Evolutionary conservation across 306 rosid species (phyloP), one percentile per base, ranked within the genome.

Genomic region (Acacia crassicarpa): DNA sequence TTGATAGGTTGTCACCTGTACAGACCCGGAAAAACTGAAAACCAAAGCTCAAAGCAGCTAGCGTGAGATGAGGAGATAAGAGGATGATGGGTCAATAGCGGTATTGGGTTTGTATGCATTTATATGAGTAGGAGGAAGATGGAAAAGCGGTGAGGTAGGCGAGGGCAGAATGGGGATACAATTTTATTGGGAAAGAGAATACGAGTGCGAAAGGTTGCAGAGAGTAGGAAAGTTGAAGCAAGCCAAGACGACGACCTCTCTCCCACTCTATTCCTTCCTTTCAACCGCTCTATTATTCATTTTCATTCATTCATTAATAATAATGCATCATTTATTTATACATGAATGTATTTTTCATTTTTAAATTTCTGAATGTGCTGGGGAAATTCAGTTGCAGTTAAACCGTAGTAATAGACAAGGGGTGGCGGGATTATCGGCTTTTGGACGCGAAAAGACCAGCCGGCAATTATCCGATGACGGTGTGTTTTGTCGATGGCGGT

Each of bases 351-450:
- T 38, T 67, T 67, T 4, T 6, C 44, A 3, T 7, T 53, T 2
- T 22, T 3, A 11, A 23, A 59, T 59, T 25, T 11, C 8, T 9
- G 30, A 7, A 62, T 19, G 8, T 13, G 67, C 6, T 27, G 6
- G 68, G 79, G 19, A 44, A 35, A 20, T 53, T 32, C 51, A 20
- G 53, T 77, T 74, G 79, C 84, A 14, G 89, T 85, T 88, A 81
- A 72, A 69, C 72, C 79, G 89, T 86, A 78, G 80, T 87, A 87
- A 67, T 43, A 43, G 58, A 83, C 83, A 85, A 91, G 91, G 58
- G 86, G 86, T 83, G 95, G 93, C 98, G 95, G 91, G 85, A 81
- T 87, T 88, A 86, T 88, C 94, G 97, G 95, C 95, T 84, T 94
- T 92, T 86, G 54, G 88, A 89, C 86, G 95, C 87, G 81, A 83